Percentiles rank a stretch among this genome's conserved stretches.
Evolutionary conservation across 768 basidiomycete species (phyloP).

Genomic region (Pleurotus sapidus): DNA sequence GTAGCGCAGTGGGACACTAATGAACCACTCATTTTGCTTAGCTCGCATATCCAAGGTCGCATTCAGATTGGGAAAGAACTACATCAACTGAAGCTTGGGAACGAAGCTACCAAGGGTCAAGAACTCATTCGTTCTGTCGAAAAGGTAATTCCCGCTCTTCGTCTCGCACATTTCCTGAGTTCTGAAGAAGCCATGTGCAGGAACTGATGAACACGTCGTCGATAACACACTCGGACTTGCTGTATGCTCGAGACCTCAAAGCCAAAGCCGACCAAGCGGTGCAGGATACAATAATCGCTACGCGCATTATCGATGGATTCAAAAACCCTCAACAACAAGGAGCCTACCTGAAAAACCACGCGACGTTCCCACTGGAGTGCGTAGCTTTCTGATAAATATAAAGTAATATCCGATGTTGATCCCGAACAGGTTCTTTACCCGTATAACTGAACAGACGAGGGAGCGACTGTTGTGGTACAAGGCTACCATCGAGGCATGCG

Average conservation of each 20-base stretch:
- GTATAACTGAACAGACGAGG: slow-evolving; percentile 69
- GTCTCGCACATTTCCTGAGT: background rate
- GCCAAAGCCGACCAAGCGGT: slow-evolving; percentile 74
- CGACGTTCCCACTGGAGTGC: slow-evolving; percentile 80
- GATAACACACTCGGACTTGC: slow-evolving; percentile 63
- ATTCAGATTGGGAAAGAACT: slow-evolving; percentile 80
- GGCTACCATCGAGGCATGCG: slow-evolving; percentile 68
- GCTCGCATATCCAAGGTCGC: slow-evolving; percentile 71
- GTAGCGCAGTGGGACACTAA: background rate
- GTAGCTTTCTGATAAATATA: slow-evolving; percentile 18
- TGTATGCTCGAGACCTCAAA: slow-evolving; percentile 68
- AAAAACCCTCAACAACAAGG: slow-evolving; percentile 71
- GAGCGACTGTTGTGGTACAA: slow-evolving; percentile 78
- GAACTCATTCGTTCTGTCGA: slow-evolving; percentile 65
- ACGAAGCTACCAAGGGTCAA: slow-evolving; percentile 71
- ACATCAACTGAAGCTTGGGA: slow-evolving; percentile 71
- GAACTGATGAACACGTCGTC: slow-evolving; percentile 63
- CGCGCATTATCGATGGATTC: slow-evolving; percentile 76
- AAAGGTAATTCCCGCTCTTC: slow-evolving; percentile 41
- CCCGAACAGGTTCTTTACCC: slow-evolving; percentile 59
- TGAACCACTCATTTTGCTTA: slow-evolving; percentile 22
- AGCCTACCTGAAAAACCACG: slow-evolving; percentile 71
- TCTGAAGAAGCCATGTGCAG: slow-evolving; percentile 28
- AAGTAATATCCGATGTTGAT: background rate
- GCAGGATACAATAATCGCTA: slow-evolving; percentile 77